Conservation (phyloP, 257 asterid species). For the Lycium barbarum region DNA sequence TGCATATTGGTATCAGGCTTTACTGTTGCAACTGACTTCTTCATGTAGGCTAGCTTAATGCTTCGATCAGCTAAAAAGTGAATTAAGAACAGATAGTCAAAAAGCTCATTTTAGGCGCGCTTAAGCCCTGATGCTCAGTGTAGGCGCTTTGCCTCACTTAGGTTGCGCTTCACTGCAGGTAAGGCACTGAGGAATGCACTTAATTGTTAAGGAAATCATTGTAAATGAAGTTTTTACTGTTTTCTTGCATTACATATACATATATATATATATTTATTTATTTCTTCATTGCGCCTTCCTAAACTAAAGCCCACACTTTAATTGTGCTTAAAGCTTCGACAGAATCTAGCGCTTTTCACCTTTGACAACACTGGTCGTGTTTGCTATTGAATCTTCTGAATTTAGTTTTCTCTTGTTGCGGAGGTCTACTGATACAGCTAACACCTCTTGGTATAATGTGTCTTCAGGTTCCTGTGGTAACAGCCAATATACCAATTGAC, state of each 20-base stretch:
- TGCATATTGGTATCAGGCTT: neutral
- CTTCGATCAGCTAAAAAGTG: neutral
- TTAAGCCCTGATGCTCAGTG: neutral
- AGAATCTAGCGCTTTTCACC: neutral
- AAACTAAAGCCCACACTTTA: neutral
- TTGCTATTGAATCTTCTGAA: constrained; percentile 19
- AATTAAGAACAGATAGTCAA: neutral
- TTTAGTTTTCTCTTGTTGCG: constrained; percentile 9
- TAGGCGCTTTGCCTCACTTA: neutral
- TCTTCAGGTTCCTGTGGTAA: constrained; percentile 94
- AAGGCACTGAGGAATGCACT: neutral
- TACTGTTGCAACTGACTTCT: neutral
- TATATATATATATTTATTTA: neutral
- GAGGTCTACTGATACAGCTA: neutral
- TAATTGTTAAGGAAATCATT: neutral
- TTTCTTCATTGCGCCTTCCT: neutral
- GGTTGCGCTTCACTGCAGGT: neutral
- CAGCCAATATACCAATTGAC: constrained; percentile 87
- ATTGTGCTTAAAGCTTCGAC: neutral
- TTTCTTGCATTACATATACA: neutral
- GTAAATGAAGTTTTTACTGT: neutral
- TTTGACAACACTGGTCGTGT: neutral
- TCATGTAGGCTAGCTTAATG: constrained; percentile 19
- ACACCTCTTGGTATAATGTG: constrained; percentile 16
- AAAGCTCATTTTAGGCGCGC: neutral